phyloP scores from a whole-genome alignment of 1,284 basidiomycete genomes.

The Schizophyllum commune region DNA sequence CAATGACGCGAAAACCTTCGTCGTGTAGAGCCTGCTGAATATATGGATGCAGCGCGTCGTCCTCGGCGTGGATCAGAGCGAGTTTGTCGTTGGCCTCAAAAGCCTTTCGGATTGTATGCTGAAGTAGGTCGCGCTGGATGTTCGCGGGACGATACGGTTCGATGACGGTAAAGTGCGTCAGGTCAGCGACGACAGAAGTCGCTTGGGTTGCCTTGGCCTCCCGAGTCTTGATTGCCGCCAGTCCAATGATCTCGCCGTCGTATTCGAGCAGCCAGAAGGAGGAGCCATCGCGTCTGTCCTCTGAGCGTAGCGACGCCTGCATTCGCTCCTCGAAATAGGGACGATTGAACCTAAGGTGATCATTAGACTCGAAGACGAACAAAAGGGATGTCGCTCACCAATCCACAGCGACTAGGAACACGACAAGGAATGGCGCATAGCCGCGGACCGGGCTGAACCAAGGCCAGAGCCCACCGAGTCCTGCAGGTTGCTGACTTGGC shows the following conservation, averaged over 20 bases:
- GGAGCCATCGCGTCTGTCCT: slow-evolving; percentile 54
- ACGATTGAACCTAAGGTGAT: slow-evolving; percentile 51
- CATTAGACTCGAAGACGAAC: not conserved
- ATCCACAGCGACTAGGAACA: slow-evolving; percentile 60
- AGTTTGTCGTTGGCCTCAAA: slow-evolving; percentile 40
- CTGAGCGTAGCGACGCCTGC: slow-evolving; percentile 43
- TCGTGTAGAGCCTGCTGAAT: slow-evolving; percentile 36
- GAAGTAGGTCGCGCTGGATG: slow-evolving; percentile 61
- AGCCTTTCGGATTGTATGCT: slow-evolving; percentile 47
- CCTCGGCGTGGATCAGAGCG: slow-evolving; percentile 34
- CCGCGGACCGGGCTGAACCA: too few relatives aligned
- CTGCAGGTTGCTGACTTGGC: slow-evolving; percentile 34
- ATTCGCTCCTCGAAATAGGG: slow-evolving; percentile 55
- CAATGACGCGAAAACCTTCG: slow-evolving; percentile 43
- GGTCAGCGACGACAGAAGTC: slow-evolving; percentile 44
- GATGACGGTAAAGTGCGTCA: slow-evolving; percentile 73
- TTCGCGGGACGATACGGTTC: slow-evolving; percentile 48
- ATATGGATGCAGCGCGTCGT: slow-evolving; percentile 47
- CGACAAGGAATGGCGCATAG: slow-evolving; percentile 47
- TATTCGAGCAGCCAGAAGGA: slow-evolving; percentile 66
- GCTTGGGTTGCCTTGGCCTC: slow-evolving; percentile 12
- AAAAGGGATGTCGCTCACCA: slow-evolving; percentile 39
- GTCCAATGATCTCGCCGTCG: slow-evolving; percentile 51
- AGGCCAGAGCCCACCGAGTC: slow-evolving; percentile 36
- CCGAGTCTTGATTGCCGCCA: slow-evolving; percentile 63